Base-by-base conservation (phyloP, 78 protist genomes). In the slime mould (Dictyostelium discoideum) region DNA sequence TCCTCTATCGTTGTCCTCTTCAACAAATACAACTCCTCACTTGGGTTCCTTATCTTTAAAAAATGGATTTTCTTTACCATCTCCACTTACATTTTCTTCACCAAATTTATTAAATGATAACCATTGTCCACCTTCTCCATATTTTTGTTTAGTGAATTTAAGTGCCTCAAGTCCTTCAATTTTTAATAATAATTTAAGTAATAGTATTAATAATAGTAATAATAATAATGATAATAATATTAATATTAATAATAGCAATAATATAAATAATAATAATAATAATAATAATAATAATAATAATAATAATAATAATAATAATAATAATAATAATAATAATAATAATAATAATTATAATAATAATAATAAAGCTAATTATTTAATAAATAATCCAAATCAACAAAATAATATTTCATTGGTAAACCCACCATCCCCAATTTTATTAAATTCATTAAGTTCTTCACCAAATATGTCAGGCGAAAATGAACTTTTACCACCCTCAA, bases 1-100 rank as follows among this genome's bases (percentile, higher is more conserved):
- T 10, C 29, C 74, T 18, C 24, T 65, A 65, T 65, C 74, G 0
- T 65, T 65, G 8, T 24, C 10, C 5, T 24, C 24, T 1, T 65
- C 74, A n/a, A 65, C 74, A n/a, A 65, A 20, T 65, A 8, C 74
- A 22, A 65, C 74, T 24, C 74, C 74, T 18, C 29, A 24, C 7
- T 65, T 65, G 29, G 14, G 29, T 24, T 20, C 74, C 3, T 65
- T 65, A 65, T 65, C 74, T 0, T 65, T 65, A 65, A 65, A 65
- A 65, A 65, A 65, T 65, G 74, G 74, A 65, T 65, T 65, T 65
- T 65, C 74, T 18, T 65, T 65, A 65, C 74, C 74, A n/a, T 65
- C 74, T 24, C 74, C 74, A n/a, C 1, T 65, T 22, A n/a, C 73
- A 6, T 63, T n/a, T 8, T 63, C 73, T 5, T n/a, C n/a, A 3